Conservation (phyloP, 2,329 filamentous ascomycete genomes). For the Paraphaeosphaeria minitans region DNA sequence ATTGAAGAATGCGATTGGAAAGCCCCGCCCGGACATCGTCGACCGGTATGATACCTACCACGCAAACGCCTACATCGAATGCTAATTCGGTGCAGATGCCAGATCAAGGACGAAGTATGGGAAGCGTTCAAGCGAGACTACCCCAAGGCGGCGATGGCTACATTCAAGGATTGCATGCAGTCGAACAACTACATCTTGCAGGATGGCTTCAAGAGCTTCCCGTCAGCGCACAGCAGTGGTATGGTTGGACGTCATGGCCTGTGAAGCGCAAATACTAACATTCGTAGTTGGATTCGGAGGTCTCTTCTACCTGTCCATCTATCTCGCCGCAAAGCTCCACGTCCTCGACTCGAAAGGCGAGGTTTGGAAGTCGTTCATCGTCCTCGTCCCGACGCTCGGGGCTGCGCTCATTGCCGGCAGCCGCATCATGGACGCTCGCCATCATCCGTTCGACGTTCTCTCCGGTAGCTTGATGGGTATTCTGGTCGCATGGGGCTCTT, state of each 20-base stretch:
- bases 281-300: conserved; percentile 61
- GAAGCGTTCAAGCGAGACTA: conserved; percentile 3
- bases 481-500: conserved; percentile 57
- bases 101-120: conserved; percentile 16
- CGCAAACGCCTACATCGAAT: not conserved
- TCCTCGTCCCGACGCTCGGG: conserved; percentile 59
- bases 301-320: conserved; percentile 64
- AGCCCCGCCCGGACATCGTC: conserved; percentile 65
- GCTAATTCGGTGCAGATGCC: conserved; percentile 28
- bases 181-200: conserved; percentile 57
- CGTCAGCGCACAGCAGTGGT: conserved; percentile 63
- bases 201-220: conserved; percentile 65
- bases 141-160: conserved; percentile 20
- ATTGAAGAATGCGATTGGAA: conserved; percentile 64
- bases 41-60: conserved; percentile 49
- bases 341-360: conserved; percentile 65
- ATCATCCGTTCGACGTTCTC: conserved; percentile 66
- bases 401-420: conserved; percentile 61
- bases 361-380: conserved; percentile 63
- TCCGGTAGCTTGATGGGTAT: conserved; percentile 60
- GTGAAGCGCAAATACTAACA: conserved; percentile 19
- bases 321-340: conserved; percentile 64
- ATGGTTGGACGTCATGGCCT: conserved; percentile 21
- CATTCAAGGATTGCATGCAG: conserved; percentile 56
- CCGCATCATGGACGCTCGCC: conserved; percentile 66